These are phyloP conservation scores for Biscutella laevigata DNA, from an alignment of 441 rosid genomes.

Conservation along the genomic window DNA sequence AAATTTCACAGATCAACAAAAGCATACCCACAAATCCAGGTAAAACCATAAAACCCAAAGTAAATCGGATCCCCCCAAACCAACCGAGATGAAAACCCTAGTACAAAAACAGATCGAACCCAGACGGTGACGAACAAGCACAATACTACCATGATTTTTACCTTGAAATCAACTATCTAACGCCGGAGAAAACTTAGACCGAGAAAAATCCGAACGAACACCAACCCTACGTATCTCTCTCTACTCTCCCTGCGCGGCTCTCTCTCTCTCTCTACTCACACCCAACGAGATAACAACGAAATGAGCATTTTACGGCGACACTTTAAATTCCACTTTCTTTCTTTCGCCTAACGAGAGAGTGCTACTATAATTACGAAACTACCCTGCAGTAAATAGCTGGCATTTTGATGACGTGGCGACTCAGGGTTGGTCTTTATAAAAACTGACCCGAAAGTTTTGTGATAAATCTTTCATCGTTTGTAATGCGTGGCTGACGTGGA, in stretches of 20 bases:
- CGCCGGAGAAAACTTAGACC: slow-evolving; percentile 15
- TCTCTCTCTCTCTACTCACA: slow-evolving; percentile 9
- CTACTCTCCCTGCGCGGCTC: neutral
- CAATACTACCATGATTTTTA: neutral
- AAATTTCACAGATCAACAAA: slow-evolving; percentile 13
- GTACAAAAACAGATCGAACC: slow-evolving; percentile 8
- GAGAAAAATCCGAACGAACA: neutral
- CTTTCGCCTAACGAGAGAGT: neutral
- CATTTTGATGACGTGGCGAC: slow-evolving; percentile 7
- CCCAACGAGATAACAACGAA: slow-evolving; percentile 4
- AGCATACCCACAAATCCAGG: neutral
- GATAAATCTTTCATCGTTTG: slow-evolving; percentile 6
- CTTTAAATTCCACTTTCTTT: slow-evolving; percentile 6
- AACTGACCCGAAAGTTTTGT: slow-evolving; percentile 15
- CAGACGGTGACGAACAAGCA: slow-evolving; percentile 1
- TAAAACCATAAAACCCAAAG: neutral
- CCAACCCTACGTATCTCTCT: slow-evolving; percentile 19
- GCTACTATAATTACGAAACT: neutral
- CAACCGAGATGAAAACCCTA: slow-evolving; percentile 4
- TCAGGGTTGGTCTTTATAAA: slow-evolving; percentile 16
- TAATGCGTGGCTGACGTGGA: slow-evolving; percentile 25
- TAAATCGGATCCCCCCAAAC: slow-evolving; percentile 1
- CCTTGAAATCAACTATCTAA: slow-evolving; percentile 4
- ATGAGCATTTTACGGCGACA: slow-evolving; percentile 16
- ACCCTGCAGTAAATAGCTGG: slow-evolving; percentile 3